phyloP scores from a whole-genome alignment of 495 filamentous ascomycete genomes.

The Penicillium pulvis region DNA sequence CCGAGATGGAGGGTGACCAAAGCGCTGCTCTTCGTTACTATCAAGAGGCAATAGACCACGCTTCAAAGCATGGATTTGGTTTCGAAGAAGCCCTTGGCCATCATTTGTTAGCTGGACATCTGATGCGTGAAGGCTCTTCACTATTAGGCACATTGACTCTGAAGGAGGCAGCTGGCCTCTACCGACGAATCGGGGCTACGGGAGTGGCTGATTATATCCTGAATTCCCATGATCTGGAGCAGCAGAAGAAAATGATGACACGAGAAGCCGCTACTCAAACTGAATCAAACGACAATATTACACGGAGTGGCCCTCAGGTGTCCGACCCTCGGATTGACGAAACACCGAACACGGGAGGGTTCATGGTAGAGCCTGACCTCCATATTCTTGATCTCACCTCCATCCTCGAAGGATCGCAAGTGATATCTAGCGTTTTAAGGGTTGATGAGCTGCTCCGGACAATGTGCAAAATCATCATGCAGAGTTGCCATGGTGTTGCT shows the following conservation, averaged over 20 bases:
- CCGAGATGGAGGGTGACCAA: conserved; percentile 61
- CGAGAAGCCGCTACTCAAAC: background rate
- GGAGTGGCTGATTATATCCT: conserved; percentile 8
- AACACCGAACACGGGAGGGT: background rate
- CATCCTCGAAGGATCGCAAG: conserved; percentile 82
- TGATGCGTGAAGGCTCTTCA: conserved; percentile 47
- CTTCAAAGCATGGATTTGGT: conserved; percentile 54
- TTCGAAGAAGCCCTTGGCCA: conserved; percentile 78
- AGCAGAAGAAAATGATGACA: background rate
- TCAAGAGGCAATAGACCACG: conserved; percentile 74
- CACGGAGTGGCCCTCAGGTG: background rate
- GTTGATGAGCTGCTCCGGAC: conserved; percentile 77
- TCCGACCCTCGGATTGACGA: background rate
- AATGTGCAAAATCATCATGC: conserved; percentile 83
- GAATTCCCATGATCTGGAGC: background rate
- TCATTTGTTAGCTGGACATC: conserved; percentile 68
- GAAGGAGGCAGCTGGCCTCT: conserved; percentile 7
- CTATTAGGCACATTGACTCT: conserved; percentile 3
- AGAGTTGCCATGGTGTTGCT: conserved; percentile 74
- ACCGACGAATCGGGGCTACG: conserved; percentile 5
- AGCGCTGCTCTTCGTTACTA: conserved; percentile 61
- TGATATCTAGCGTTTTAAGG: conserved; percentile 82
- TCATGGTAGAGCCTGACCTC: conserved; percentile 14
- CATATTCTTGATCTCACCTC: conserved; percentile 84
- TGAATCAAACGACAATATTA: background rate